Evolutionary conservation across 2,329 filamentous ascomycete genomes (phyloP), one percentile per base, ranked within the genome.

Genomic region (Pseudofabraea citricarpa): DNA sequence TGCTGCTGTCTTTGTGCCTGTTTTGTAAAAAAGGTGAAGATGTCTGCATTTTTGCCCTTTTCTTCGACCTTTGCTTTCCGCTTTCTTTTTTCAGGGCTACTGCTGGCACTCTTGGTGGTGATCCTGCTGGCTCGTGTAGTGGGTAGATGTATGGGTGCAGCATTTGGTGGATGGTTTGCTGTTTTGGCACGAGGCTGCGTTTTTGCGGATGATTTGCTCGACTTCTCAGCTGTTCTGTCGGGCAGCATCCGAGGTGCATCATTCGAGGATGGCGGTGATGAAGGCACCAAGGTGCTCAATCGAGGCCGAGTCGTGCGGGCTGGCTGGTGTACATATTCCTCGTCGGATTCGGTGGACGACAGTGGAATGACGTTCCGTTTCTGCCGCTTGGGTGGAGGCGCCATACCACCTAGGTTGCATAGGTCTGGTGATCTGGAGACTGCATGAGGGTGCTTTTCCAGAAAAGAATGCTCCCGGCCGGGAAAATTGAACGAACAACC

Each of bases 21-120:
- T 39, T 72, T 80, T 15, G 78, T 80, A 52, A 84, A 84, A 15
- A 83, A 67, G 0, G 75, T 71, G 54, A 73, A 68, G 12, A 84
- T 65, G 52, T 83, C 74, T 3, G 70, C 77, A 6, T 73, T 74
- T 48, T 73, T 77, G 5, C 70, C 72, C 50, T 71, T 77, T 41
- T 75, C 74, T 6, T 70, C 69, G 5, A 60, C 36, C 47, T 69
- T 73, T n/a, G 55, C 57, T 64, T 55, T 63, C 33, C 51, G 50
- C 46, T 56, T 64, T 43, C 53, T 43, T 52, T 71, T 72, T 44
- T 70, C 63, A 0, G 75, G 73, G 48, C 73, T 77, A 13, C 64
- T 59, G 46, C 67, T 73, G 49, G 42, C 52, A 49, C 48, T 62
- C 43, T 54, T 60, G 50, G 31, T 60, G 49, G 39, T 55, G 37